Evolutionary conservation across 2,329 filamentous ascomycete species (phyloP), one percentile per base, ranked within the genome.

Genomic region (Thelonectria blattea): DNA sequence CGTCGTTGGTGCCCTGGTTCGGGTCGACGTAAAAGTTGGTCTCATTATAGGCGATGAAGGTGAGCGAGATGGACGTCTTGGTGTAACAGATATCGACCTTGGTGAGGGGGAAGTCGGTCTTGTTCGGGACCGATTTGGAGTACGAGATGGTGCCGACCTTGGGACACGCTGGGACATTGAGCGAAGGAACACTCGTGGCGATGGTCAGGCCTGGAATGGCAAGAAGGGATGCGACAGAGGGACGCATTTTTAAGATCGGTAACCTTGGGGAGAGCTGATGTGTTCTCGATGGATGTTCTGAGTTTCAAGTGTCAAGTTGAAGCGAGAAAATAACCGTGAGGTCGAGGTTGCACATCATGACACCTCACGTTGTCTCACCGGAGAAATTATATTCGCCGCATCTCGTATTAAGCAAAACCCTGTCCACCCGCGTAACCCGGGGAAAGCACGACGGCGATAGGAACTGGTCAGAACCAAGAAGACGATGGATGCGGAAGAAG

Each of bases 61-160:
- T 75, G 52, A 83, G 67, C 27, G 74, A 67, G 43, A 83, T 73
- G 14, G 74, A 65, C 9, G 65, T 74, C 27, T 75, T 67, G 12
- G 77, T 76, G 69, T 82, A 83, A 70, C 81, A 83, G 10, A 83
- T 73, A 56, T 78, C 76, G 50, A 82, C 78, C 43, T 79, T 66
- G 0, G 81, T 83, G 46, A 66, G 69, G 2, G 80, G 79, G 58
- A 83, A 83, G 17, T 69, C 62, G 24, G 64, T 64, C 58, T 69
- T 60, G 49, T 78, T 74, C 1, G 81, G 81, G 24, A 83, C 78
- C 0, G 79, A 76, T 56, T 74, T 77, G 69, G 72, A 67, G 71
- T 74, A 82, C 41, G 68, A 66, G 59, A 80, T 68, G n/a, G 70
- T 78, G 42, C 69, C 75, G 27, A 67, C 68, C 12, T 62, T 60